phyloP scores from a whole-genome alignment of 306 rosid genomes.

The Medicago ruthenica region DNA sequence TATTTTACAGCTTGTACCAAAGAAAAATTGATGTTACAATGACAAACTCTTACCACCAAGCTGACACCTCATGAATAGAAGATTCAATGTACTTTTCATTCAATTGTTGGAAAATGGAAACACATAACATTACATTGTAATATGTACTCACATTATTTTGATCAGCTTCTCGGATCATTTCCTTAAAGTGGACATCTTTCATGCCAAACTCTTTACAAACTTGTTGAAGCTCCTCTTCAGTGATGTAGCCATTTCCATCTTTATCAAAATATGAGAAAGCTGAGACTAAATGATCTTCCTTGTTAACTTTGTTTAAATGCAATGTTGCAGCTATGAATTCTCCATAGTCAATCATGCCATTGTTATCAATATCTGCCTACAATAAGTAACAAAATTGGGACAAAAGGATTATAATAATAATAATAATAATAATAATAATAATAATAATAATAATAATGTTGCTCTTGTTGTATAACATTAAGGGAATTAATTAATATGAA shows the following conservation, averaged over 20 bases:
- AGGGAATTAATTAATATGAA: conserved; percentile 32
- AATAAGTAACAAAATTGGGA: conserved; percentile 13
- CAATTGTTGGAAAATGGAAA: not conserved
- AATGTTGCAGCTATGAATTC: conserved; percentile 43
- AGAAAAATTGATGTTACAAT: too few species aligned
- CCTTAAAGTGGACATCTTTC: conserved; percentile 64
- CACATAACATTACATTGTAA: not conserved
- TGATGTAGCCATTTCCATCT: conserved; percentile 83
- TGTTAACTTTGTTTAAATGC: conserved; percentile 70
- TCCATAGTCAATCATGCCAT: conserved; percentile 74
- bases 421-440: too few species aligned
- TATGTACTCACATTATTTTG: conserved; percentile 68
- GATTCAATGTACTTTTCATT: not conserved
- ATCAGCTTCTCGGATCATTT: conserved; percentile 73
- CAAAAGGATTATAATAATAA: not conserved
- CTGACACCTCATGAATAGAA: too few species aligned
- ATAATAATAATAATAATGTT: too few species aligned
- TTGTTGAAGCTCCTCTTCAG: conserved; percentile 77
- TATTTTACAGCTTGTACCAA: too few species aligned
- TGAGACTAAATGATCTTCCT: conserved; percentile 67
- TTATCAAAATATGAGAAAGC: conserved; percentile 87
- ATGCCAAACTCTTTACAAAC: conserved; percentile 83
- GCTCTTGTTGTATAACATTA: not conserved
- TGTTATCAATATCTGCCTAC: conserved; percentile 82
- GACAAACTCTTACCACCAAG: too few species aligned